Evolutionary conservation across 2,329 filamentous ascomycete species (phyloP).

Genomic region (Dothideomycetidae sp.): DNA sequence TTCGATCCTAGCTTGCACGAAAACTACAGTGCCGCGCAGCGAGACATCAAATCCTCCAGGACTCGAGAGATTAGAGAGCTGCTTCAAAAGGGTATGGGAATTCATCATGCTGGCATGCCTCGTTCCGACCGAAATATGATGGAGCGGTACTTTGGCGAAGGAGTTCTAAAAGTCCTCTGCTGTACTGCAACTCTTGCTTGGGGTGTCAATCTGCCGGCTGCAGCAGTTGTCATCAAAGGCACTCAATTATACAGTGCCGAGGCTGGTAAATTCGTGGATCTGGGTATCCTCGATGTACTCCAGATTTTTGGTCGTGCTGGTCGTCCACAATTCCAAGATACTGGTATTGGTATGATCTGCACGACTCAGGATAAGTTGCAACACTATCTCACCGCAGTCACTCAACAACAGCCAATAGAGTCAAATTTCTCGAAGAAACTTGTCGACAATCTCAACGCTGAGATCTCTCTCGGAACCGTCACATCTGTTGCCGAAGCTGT

Average conservation of each 20-base stretch:
- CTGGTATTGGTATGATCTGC: slow-evolving; percentile 94
- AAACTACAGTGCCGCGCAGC: slow-evolving; percentile 62
- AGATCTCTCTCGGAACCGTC: slow-evolving; percentile 85
- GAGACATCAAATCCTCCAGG: slow-evolving; percentile 73
- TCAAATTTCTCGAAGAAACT: slow-evolving; percentile 89
- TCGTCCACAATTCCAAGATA: slow-evolving; percentile 93
- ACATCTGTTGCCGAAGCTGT: slow-evolving; percentile 88
- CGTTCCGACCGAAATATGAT: slow-evolving; percentile 90
- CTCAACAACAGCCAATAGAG: slow-evolving; percentile 91
- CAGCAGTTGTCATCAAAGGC: slow-evolving; percentile 94
- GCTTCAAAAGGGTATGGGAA: slow-evolving; percentile 77
- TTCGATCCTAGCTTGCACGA: slow-evolving; percentile 72
- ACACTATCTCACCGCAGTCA: slow-evolving; percentile 86
- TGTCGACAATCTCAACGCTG: slow-evolving; percentile 92
- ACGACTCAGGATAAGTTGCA: slow-evolving; percentile 87
- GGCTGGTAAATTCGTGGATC: slow-evolving; percentile 89
- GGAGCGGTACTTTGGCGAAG: slow-evolving; percentile 79
- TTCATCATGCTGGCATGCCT: slow-evolving; percentile 94
- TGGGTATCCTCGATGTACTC: slow-evolving; percentile 89
- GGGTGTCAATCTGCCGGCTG: slow-evolving; percentile 96
- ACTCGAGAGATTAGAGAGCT: slow-evolving; percentile 80
- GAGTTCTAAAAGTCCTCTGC: slow-evolving; percentile 91
- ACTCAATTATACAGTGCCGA: slow-evolving; percentile 95
- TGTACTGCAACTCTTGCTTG: slow-evolving; percentile 96
- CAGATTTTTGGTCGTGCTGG: slow-evolving; percentile 98